These are phyloP conservation scores for Colletotrichum tabaci DNA, from an alignment of 2,329 filamentous ascomycete genomes.

Conservation along the genomic window DNA sequence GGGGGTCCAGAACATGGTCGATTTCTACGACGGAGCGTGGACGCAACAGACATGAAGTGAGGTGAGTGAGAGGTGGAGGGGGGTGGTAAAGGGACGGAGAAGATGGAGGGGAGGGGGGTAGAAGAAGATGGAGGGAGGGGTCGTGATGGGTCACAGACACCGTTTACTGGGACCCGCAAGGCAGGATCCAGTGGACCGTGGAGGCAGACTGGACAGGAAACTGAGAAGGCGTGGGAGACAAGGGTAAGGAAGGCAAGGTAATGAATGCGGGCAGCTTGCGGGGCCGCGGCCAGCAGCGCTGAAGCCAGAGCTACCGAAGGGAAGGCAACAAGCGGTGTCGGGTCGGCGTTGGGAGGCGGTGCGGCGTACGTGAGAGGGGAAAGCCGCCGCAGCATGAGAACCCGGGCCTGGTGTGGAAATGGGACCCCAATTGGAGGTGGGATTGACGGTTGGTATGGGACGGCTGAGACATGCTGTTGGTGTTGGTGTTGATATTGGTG, in stretches of 20 bases:
- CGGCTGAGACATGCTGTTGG: not conserved
- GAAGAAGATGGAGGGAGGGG: not conserved
- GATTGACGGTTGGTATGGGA: not conserved
- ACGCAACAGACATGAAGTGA: not conserved
- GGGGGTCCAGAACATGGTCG: conserved; percentile 34
- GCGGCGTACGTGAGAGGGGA: not conserved
- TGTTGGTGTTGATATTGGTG: not conserved
- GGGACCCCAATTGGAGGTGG: not conserved
- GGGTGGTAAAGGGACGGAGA: not conserved
- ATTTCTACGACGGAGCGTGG: not conserved
- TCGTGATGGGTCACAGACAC: conserved; percentile 2
- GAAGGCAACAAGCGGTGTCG: conserved; percentile 7
- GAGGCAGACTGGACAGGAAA: not conserved
- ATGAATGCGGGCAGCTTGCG: not conserved
- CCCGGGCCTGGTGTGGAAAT: not conserved
- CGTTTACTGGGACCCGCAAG: conserved; percentile 19
- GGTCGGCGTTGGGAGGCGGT: not conserved
- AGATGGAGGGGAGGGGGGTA: not conserved
- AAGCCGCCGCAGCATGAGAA: not conserved
- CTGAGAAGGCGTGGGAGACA: not conserved
- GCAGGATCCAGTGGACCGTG: conserved; percentile 14
- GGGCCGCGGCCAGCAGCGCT: not conserved
- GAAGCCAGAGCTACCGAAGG: not conserved
- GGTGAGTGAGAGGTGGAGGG: conserved; percentile 5
- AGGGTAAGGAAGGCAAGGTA: not conserved